phyloP scores from a whole-genome alignment of 768 basidiomycete species.

The Pulveroboletus ravenelii region DNA sequence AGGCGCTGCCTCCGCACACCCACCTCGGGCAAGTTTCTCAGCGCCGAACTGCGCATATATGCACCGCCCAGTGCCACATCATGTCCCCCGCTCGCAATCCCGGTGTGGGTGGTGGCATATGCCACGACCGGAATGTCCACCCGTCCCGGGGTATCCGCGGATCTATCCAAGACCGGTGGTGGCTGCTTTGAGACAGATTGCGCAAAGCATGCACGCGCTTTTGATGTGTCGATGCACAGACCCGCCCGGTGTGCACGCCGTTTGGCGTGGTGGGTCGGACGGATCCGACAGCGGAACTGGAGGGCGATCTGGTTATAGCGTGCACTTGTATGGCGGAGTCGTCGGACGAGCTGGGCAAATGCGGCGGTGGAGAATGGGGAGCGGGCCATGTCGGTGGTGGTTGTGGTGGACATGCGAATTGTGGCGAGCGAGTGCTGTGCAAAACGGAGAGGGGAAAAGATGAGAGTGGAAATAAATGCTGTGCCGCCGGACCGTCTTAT shows the following conservation, averaged over 20 bases:
- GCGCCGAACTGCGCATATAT: conserved; percentile 9
- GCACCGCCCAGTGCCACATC: background rate
- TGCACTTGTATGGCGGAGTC: conserved; percentile 42
- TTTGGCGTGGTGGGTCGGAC: conserved; percentile 44
- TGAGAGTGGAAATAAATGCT: too few relatives aligned
- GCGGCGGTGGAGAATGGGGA: conserved; percentile 27
- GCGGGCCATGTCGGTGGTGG: conserved; percentile 12
- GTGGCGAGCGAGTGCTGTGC: background rate
- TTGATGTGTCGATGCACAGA: conserved; percentile 39
- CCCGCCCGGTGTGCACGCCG: conserved; percentile 40
- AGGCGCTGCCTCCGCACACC: background rate
- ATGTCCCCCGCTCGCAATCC: too few relatives aligned
- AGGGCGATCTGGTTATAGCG: conserved; percentile 39
- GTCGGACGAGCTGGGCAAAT: conserved; percentile 36
- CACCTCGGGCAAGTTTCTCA: conserved; percentile 9
- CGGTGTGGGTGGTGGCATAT: background rate
- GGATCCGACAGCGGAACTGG: conserved; percentile 33
- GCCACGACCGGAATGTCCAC: background rate
- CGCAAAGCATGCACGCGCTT: conserved; percentile 39
- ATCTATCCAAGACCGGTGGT: conserved; percentile 17
- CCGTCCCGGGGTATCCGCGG: conserved; percentile 32
- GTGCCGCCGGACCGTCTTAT: too few relatives aligned
- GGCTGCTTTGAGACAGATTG: conserved; percentile 31
- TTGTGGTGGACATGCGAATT: conserved; percentile 7
- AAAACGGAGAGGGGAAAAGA: too few relatives aligned